Conservation (phyloP, 768 basidiomycete species). For the Hericium coralloides region DNA sequence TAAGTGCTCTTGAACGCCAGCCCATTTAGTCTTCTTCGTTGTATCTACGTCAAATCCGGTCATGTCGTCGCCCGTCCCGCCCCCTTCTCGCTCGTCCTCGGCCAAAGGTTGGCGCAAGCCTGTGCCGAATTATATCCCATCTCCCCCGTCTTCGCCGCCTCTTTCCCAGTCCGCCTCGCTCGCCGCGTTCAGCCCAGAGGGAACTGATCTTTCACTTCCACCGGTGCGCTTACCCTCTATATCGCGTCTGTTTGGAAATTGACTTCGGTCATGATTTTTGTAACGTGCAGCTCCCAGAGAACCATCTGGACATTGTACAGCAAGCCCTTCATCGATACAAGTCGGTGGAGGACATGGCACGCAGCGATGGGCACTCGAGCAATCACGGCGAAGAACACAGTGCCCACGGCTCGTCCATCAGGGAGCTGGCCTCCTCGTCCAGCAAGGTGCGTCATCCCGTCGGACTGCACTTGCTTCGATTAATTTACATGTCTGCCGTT, state of each 20-base stretch:
- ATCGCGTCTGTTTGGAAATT: too few relatives aligned
- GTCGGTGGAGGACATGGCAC: not conserved
- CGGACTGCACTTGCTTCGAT: not conserved
- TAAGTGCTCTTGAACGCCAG: too few relatives aligned
- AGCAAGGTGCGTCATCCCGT: not conserved
- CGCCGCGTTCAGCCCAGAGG: not conserved
- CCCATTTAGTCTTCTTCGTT: too few relatives aligned
- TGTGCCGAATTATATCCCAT: slow-evolving; percentile 10
- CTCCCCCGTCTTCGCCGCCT: slow-evolving; percentile 10
- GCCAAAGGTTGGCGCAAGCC: slow-evolving; percentile 14
- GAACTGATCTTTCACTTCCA: slow-evolving; percentile 19
- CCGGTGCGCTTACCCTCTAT: slow-evolving; percentile 18
- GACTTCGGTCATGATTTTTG: too few relatives aligned
- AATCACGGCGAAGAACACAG: not conserved
- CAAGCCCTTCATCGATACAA: not conserved
- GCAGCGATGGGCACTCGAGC: too few relatives aligned
- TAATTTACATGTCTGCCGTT: not conserved
- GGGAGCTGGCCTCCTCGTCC: not conserved
- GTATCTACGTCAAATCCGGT: not conserved
- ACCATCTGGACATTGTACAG: not conserved
- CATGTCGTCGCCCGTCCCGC: slow-evolving; percentile 3
- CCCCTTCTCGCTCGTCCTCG: slow-evolving; percentile 4
- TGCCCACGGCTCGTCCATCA: not conserved
- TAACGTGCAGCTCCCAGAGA: not conserved
- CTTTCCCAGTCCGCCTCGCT: slow-evolving; percentile 12